Conservation (phyloP, 352 stramenopile genomes). For the Blastocystis sp. region DNA sequence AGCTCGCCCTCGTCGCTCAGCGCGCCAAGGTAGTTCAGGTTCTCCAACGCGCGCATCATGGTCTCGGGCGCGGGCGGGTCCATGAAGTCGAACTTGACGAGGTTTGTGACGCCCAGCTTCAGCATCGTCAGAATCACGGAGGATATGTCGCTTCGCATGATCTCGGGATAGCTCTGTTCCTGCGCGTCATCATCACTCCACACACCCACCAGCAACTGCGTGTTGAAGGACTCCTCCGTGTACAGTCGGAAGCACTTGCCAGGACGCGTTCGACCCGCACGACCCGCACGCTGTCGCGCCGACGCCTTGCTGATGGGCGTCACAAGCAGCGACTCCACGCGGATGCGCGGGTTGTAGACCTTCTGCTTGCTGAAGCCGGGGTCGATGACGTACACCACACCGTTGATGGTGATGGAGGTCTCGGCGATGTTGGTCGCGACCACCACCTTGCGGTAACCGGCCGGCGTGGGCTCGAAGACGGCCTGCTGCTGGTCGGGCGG, state of each 20-base stretch:
- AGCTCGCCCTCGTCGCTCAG: slow-evolving; percentile 71
- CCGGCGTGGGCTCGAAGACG: slow-evolving; percentile 87
- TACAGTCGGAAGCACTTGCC: too few species aligned
- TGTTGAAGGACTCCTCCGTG: slow-evolving; percentile 71
- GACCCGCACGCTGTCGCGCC: slow-evolving; percentile 84
- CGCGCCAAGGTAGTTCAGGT: slow-evolving; percentile 93
- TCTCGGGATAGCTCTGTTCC: slow-evolving; percentile 97
- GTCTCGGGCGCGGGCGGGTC: slow-evolving; percentile 96
- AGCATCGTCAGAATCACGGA: slow-evolving; percentile 92
- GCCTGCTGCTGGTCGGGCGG: slow-evolving; percentile 84
- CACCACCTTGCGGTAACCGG: slow-evolving; percentile 86
- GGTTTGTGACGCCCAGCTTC: slow-evolving; percentile 96
- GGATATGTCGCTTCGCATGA: slow-evolving; percentile 91
- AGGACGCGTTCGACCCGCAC: slow-evolving; percentile 74
- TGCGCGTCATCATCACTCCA: background rate
- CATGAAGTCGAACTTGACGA: slow-evolving; percentile 74
- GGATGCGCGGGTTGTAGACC: slow-evolving; percentile 96
- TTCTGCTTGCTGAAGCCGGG: slow-evolving; percentile 99
- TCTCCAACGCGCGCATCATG: slow-evolving; percentile 93
- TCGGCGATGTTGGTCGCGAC: slow-evolving; percentile 98
- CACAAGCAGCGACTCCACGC: slow-evolving; percentile 95
- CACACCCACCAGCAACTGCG: slow-evolving; percentile 83
- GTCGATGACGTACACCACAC: slow-evolving; percentile 99
- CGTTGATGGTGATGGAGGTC: slow-evolving; percentile 98
- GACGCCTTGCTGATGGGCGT: slow-evolving; percentile 93